A percentile compares a stretch with the other conserved stretches of the same genome.
These are phyloP conservation scores for Exophiala dermatitidis DNA, from an alignment of 2,329 filamentous ascomycete genomes.

Conservation along the genomic window DNA sequence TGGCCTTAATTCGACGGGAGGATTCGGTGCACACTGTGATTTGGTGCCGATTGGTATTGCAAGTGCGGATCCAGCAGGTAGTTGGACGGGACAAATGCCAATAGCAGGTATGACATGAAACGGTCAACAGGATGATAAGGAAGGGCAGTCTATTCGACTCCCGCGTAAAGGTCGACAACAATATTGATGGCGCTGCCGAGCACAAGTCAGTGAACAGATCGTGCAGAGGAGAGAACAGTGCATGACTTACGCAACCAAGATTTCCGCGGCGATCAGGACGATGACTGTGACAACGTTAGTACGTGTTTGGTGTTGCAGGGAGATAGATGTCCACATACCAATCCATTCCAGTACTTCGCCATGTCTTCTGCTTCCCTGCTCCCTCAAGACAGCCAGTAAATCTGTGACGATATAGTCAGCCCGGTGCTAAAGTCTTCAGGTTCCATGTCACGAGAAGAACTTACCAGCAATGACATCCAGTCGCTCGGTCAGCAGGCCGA, in stretches of 20 bases:
- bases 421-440: background rate
- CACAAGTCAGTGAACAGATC: constrained; percentile 1
- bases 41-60: no score
- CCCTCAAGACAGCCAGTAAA: constrained; percentile 84
- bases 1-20: no score
- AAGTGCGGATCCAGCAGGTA: background rate
- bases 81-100: no score
- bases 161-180: constrained; percentile 81
- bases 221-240: background rate
- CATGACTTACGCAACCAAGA: constrained; percentile 60
- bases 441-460: background rate
- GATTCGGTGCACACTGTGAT: no score
- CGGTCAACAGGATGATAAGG: background rate
- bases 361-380: constrained; percentile 88
- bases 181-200: constrained; percentile 66
- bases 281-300: constrained; percentile 57
- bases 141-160: constrained; percentile 42
- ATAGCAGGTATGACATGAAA: no score
- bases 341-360: constrained; percentile 87
- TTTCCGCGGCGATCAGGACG: constrained; percentile 89
- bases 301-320: background rate
- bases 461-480: constrained; percentile 66
- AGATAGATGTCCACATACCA: constrained; percentile 50
- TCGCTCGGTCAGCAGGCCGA: constrained; percentile 79
- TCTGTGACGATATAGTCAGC: constrained; percentile 45